Evolutionary conservation across 441 rosid species (phyloP).

Genomic region (Macaranga tanarius): DNA sequence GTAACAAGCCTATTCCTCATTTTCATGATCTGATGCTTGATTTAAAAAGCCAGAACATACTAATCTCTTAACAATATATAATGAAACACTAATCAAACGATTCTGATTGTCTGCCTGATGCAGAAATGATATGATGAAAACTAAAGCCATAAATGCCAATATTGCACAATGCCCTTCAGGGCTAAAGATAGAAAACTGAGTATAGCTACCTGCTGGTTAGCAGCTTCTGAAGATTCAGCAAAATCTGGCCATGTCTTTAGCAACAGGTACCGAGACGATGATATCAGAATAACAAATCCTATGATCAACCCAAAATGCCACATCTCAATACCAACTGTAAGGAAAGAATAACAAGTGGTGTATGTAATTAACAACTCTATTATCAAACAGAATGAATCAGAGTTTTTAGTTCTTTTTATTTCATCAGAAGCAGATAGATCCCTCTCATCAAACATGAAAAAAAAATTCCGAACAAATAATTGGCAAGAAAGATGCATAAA

Average conservation of each 20-base stretch:
- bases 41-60: no score
- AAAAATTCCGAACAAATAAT: neutral
- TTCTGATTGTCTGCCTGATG: neutral
- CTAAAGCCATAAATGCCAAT: neutral
- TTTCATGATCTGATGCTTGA: no score
- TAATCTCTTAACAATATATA: neutral
- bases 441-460: no score
- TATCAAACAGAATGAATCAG: no score
- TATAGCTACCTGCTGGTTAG: constrained; percentile 65
- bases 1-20: neutral
- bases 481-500: constrained; percentile 14
- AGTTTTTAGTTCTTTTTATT: no score
- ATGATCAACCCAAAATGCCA: constrained; percentile 78
- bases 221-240: constrained; percentile 80
- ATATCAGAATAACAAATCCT: constrained; percentile 65
- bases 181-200: neutral
- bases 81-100: neutral
- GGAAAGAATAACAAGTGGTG: constrained; percentile 17
- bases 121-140: neutral
- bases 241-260: constrained; percentile 78
- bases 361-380: no score
- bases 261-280: constrained; percentile 66
- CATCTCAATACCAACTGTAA: constrained; percentile 71
- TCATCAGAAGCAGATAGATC: no score
- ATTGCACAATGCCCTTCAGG: neutral